Percentiles rank a stretch among this genome's conserved stretches.
Conservation (phyloP, 768 basidiomycete genomes). For the Multifurca ochricompacta region DNA sequence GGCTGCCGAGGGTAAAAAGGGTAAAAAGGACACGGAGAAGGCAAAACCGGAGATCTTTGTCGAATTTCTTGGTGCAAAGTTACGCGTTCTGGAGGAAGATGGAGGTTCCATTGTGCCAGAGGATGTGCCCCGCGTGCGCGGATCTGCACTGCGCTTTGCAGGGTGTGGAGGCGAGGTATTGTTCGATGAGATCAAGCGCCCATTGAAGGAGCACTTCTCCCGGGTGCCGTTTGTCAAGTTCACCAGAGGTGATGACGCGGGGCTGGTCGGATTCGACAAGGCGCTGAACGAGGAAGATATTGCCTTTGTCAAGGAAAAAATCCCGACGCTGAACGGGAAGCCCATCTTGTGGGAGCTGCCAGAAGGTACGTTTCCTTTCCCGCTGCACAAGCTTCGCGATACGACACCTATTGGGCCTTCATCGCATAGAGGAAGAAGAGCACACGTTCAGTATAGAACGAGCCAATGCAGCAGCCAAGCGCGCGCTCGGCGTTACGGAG, state of each 20-base stretch:
- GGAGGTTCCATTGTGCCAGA: conserved; percentile 38
- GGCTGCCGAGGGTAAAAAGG: conserved; percentile 23
- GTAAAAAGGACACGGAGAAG: conserved; percentile 28
- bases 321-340: conserved; percentile 58
- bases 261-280: conserved; percentile 53
- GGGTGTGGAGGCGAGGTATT: conserved; percentile 50
- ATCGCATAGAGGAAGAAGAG: conserved; percentile 55
- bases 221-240: conserved; percentile 43
- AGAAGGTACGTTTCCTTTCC: conserved; percentile 37
- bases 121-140: conserved; percentile 37
- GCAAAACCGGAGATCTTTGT: conserved; percentile 53
- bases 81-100: conserved; percentile 56
- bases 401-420: not conserved
- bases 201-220: conserved; percentile 41
- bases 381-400: not conserved
- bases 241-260: conserved; percentile 37
- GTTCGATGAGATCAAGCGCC: conserved; percentile 55
- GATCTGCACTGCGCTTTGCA: conserved; percentile 41
- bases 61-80: conserved; percentile 65
- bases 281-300: conserved; percentile 66
- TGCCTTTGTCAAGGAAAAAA: conserved; percentile 53
- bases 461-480: conserved; percentile 58
- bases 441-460: conserved; percentile 68
- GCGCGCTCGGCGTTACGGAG: conserved; percentile 27
- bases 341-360: conserved; percentile 58